Percentiles rank a stretch among this genome's conserved stretches.
Conservation (phyloP, 2,329 filamentous ascomycete species). For the Thelonectria olida region DNA sequence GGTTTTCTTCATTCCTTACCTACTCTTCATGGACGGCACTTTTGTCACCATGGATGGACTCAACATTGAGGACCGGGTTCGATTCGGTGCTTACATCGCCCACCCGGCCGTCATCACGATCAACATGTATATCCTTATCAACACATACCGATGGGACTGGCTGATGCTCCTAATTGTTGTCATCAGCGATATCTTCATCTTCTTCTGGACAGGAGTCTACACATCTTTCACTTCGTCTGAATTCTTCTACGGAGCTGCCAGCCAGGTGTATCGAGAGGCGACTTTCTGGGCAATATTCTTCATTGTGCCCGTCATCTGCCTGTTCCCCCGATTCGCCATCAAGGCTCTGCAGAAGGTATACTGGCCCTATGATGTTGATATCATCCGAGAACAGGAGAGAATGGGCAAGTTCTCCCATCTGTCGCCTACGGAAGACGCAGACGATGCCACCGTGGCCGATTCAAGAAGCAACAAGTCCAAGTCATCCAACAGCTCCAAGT, state of each 20-base stretch:
- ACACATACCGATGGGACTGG: conserved; percentile 99
- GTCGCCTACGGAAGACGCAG: conserved; percentile 46
- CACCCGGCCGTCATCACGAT: conserved; percentile 87
- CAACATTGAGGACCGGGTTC: conserved; percentile 79
- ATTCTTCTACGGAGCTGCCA: conserved; percentile 78
- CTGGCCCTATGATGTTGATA: conserved; percentile 91
- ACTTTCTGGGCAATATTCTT: conserved; percentile 89
- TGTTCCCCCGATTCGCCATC: conserved; percentile 86
- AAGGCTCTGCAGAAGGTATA: conserved; percentile 95
- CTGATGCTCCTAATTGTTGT: conserved; percentile 84
- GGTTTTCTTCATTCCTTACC: conserved; percentile 91
- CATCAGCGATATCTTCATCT: conserved; percentile 87
- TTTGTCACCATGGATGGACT: conserved; percentile 78
- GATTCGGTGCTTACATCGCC: conserved; percentile 88
- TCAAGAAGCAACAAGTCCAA: conserved; percentile 53
- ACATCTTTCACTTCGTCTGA: conserved; percentile 59
- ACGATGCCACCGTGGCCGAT: conserved; percentile 51
- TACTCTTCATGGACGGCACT: conserved; percentile 75
- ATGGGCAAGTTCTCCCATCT: conserved; percentile 84
- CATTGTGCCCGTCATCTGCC: conserved; percentile 80
- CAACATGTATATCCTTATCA: conserved; percentile 94
- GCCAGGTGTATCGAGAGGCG: conserved; percentile 81
- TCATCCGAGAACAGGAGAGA: conserved; percentile 90
- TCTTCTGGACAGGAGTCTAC: conserved; percentile 96
- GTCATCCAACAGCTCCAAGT: conserved; percentile 65